Base-by-base conservation (phyloP, 2,329 filamentous ascomycete species). In the Penicillium sp. region DNA sequence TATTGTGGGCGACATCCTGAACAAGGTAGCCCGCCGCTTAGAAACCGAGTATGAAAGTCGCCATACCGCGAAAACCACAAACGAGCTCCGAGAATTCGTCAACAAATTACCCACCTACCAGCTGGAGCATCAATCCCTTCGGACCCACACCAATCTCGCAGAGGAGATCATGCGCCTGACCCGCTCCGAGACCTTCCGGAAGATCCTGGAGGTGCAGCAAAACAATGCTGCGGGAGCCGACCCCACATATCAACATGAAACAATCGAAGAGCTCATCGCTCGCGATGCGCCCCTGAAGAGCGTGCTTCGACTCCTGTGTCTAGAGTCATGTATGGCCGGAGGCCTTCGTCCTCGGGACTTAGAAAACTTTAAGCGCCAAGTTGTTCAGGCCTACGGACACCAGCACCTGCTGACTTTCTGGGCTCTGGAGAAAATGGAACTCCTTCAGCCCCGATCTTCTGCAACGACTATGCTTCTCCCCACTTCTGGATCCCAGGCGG, bases 81-180 rank as follows among this genome's bases (percentile, higher is more conserved):
- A 91, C 4, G 95, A 99, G 72, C 85, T 99, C 31, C 90, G 92
- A 65, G 92, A 96, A 24, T 97, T 98, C 71, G 95, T 99, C n/a
- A 88, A 88, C 66, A 96, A 96, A 72, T 80, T 99, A 26, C 93
- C 95, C 0, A 88, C 87, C 11, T 96, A 96, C 67, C 93, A 98
- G 75, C 88, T 92, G 47, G 95, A 99, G 73, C 92, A 97, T 68
- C 89, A 93, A 65, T 96, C 90, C 68, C 79, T 96, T n/a, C 92
- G 95, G 61, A 85, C 93, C 29, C 95, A 99, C 70, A 96, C 93
- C 1, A 90, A 90, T 8, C 83, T 99, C 45, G 92, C 93, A 1
- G 95, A 98, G 76, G 93, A 97, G 64, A 95, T 99, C 53, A 93
- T 96, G 81, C 95, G 96, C 70, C 86, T 92, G 67, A 99, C 95